Evolutionary conservation across 2,329 filamentous ascomycete species (phyloP).

Genomic region (Colletotrichum viniferum): DNA sequence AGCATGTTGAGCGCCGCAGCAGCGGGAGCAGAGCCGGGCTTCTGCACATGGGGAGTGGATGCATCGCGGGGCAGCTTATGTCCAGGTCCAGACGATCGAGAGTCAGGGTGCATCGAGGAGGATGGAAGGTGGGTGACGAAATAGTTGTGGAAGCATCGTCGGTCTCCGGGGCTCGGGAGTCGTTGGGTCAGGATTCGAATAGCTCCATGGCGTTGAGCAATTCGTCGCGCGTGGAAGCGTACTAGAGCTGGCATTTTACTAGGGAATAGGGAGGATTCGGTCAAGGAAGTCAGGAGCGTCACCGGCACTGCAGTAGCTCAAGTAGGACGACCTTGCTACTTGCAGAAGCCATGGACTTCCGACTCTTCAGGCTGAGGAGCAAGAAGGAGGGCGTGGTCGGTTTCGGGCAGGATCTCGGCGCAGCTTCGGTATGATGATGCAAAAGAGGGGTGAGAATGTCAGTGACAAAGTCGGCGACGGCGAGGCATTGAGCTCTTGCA

Average conservation of each 20-base stretch:
- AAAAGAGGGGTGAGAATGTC: constrained; percentile 1
- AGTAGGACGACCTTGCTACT: constrained; percentile 8
- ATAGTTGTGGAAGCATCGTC: constrained; percentile 84
- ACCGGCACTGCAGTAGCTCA: constrained; percentile 17
- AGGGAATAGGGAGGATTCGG: not conserved
- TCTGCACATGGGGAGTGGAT: constrained; percentile 75
- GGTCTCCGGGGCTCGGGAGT: constrained; percentile 14
- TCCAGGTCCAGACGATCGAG: constrained; percentile 67
- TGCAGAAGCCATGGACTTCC: constrained; percentile 17
- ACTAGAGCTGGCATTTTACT: constrained; percentile 13
- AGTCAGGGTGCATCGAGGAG: constrained; percentile 90
- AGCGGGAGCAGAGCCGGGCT: constrained; percentile 58
- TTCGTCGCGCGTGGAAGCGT: constrained; percentile 5
- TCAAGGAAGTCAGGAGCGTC: not conserved
- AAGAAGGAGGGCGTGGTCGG: not conserved
- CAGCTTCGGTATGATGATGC: not conserved
- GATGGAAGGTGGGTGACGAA: constrained; percentile 96
- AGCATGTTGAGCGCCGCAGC: constrained; percentile 64
- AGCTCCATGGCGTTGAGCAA: constrained; percentile 2
- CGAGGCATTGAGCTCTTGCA: constrained; percentile 16
- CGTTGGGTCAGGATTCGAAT: not conserved
- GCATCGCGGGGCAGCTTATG: constrained; percentile 88
- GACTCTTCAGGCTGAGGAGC: not conserved
- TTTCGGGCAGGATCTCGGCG: not conserved
- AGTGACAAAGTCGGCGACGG: constrained; percentile 9